Evolutionary conservation across 202 grass and related monocot species (phyloP), one percentile per base, ranked within the genome.

Genomic region (Digitaria exilis): DNA sequence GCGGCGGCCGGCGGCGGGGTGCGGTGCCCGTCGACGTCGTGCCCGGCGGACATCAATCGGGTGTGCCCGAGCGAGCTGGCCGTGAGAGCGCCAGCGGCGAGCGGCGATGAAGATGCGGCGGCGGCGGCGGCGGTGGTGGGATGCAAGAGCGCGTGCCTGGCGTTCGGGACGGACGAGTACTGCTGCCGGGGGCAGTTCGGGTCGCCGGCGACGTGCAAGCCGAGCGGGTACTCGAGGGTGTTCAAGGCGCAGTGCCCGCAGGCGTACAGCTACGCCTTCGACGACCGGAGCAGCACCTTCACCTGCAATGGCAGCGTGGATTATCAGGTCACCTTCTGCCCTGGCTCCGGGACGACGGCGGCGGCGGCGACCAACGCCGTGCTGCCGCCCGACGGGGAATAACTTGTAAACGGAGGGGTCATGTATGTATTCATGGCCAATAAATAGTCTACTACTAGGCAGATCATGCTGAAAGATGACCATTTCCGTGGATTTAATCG

Each of bases 101-200:
- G n/a, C 77, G 30, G 57, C 61, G 45, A 60, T 19, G 41, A 13
- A n/a, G n/a, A n/a, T n/a, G 41, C 8, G 25, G 31, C 9, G 71
- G 18, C 44, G 81, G 16, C 8, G 63, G 76, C 13, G 14, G 39
- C 6, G n/a, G 84, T 81, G 42, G 78, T 90, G 52, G 89, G 63
- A 0, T 92, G 90, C 90, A 90, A 90, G 90, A 95, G 93, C 39
- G 93, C 93, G 73, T 95, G 93, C 85, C 68, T 90, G 26, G 90
- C 89, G 12, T 89, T 95, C 55, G 26, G 41, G 19, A 71, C 51
- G 22, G 93, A 95, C 58, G 75, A 82, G 66, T 86, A 86, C 70
- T 95, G 93, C 85, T 95, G 93, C 84, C 88, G 78, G 49, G 89
- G 89, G 46, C 7, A 0, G 11, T 95, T 84, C 64, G 93, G 17